These are phyloP conservation scores for Salvia rosmarinus DNA, from an alignment of 257 asterid genomes.

Conservation along the genomic window DNA sequence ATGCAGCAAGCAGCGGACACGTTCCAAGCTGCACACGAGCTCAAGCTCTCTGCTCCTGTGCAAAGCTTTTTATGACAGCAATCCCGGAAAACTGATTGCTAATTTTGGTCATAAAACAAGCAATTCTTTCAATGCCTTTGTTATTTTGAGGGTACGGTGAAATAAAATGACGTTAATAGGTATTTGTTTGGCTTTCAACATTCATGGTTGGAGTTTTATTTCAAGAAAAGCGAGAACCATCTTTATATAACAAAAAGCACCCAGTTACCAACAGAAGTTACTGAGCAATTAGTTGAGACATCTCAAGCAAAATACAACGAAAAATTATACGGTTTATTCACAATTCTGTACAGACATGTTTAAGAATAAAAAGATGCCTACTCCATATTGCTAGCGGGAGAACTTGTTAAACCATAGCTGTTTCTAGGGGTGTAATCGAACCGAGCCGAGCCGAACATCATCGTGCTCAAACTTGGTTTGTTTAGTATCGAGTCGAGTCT, in stretches of 20 bases:
- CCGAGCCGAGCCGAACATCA: too few relatives aligned
- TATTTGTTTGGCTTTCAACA: neutral
- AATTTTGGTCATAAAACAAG: constrained; percentile 18
- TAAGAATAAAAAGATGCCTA: constrained; percentile 19
- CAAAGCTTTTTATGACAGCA: constrained; percentile 45
- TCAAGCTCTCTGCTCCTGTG: constrained; percentile 76
- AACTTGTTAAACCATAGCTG: neutral
- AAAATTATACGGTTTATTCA: constrained; percentile 29
- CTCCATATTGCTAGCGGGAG: too few relatives aligned
- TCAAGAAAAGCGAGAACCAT: neutral
- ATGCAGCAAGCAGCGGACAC: constrained; percentile 76
- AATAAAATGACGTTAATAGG: neutral
- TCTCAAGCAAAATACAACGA: neutral
- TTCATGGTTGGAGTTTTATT: neutral
- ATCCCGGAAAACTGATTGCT: neutral
- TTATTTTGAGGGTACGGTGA: neutral
- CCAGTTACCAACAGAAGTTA: constrained; percentile 24
- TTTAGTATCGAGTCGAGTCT: too few relatives aligned
- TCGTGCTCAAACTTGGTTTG: too few relatives aligned
- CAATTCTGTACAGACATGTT: constrained; percentile 30
- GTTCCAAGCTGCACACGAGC: constrained; percentile 92
- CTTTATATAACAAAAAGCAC: constrained; percentile 21
- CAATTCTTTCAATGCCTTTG: neutral
- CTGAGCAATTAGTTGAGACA: constrained; percentile 8
- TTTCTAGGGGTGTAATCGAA: too few relatives aligned